Conservation (phyloP, 345 rosid species). For the Corchorus capsularis region DNA sequence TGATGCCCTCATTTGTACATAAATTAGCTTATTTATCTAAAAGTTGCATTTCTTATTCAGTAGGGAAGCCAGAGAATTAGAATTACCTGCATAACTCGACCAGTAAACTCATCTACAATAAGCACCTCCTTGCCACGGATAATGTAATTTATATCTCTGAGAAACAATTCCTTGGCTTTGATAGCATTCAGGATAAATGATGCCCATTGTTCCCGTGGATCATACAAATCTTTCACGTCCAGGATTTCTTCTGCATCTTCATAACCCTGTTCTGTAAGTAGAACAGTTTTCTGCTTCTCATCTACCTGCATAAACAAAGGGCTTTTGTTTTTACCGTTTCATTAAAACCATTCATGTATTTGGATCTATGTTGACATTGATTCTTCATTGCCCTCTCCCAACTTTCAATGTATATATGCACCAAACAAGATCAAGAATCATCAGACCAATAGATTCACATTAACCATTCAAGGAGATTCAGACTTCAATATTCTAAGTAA, state of each 20-base stretch:
- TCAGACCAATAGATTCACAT: not conserved
- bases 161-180: conserved; percentile 92
- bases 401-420: not conserved
- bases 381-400: not conserved
- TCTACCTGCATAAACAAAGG: conserved; percentile 65
- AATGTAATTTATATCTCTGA: conserved; percentile 92
- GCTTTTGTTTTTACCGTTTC: not conserved
- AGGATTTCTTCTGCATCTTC: conserved; percentile 96
- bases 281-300: conserved; percentile 90
- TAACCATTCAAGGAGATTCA: not conserved
- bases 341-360: not conserved
- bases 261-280: conserved; percentile 95
- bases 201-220: conserved; percentile 98
- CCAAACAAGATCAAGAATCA: not conserved
- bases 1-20: not conserved
- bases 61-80: conserved; percentile 19
- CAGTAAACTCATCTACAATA: conserved; percentile 96
- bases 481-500: conserved; percentile 2
- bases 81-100: conserved; percentile 97
- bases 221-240: conserved; percentile 88
- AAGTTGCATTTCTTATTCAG: not conserved
- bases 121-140: conserved; percentile 94
- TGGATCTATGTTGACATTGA: not conserved
- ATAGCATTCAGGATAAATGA: conserved; percentile 87
- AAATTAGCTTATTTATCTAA: not conserved